Base-by-base conservation (phyloP, 768 basidiomycete species). In the Tylopilus cervinicoccineus region DNA sequence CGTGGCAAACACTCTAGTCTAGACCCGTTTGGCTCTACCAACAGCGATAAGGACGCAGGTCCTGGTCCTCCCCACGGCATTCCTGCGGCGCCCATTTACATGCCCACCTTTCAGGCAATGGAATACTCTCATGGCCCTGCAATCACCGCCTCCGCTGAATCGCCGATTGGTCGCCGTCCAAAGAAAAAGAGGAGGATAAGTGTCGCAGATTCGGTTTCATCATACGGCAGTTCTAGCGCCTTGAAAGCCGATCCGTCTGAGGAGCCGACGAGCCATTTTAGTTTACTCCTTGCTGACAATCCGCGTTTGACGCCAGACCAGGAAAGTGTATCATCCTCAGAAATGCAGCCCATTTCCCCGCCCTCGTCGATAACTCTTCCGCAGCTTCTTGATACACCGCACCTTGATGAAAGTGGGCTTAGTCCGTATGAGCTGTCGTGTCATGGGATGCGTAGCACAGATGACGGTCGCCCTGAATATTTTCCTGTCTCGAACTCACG, bases 1-100 rank as follows among this genome's bases (percentile, higher is more conserved):
- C 70, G 77, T 39, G 76, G 77, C 32, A 76, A 75, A 52, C 75
- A 77, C 46, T 76, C 74, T 23, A 74, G 73, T 54, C 67, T 78
- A 40, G 76, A 76, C 53, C 73, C 76, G 3, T 76, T 76, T 52
- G 76, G 74, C 32, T 68, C 72, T 19, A 65, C 67, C 10, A 65
- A 63, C 48, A 57, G 56, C 47, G 73, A 69, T 43, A 67, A 62
- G 46, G 73, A 67, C 24, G 56, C 54, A 0, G 65, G 61, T 3
- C 67, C 66, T 32, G 63, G 60, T 20, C 59, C 56, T 14, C 64
- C 62, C 16, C 55, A 56, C 13, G 48, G 53, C 11, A 47, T 31
- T 23, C 50, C 57, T 42, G 33, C 65, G 3, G 62, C 66, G 52
- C 66, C 68, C 38, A 56, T 71, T 26, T 72, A 70, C 48, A 70